Base-by-base conservation (phyloP, 2,329 filamentous ascomycete genomes). In the Dendrostoma leiphaemia region DNA sequence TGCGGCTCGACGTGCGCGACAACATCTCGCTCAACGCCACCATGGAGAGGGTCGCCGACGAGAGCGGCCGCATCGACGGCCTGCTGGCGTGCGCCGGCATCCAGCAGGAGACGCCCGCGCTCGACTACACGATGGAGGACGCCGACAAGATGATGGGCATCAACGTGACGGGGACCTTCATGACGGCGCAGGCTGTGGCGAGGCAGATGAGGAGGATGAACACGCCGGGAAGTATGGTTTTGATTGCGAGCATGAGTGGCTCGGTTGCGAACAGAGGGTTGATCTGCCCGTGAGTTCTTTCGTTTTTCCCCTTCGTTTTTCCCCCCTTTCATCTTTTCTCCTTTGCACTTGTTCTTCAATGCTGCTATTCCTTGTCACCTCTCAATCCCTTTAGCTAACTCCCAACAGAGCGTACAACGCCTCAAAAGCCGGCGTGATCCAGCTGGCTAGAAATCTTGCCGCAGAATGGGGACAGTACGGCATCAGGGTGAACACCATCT, bases 121-220 rank as follows among this genome's bases (percentile, higher is more conserved):
- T 96, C 51, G 90, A 96, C 46, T 95, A 96, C 66, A 81, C 83
- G 23, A 83, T 88, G 21, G 79, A 86, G 65, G 88, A 90, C 67
- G 84, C 84, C 67, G 84, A 91, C 67, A 82, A 85, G 70, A 90
- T 96, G 77, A 80, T 96, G 70, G 82, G 88, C 64, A 86, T 93
- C 65, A 95, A 97, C 71, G 79, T 96, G 62, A 94, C 85, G n/a
- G 92, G 91, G 12, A 85, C 81, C 26, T 90, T 91, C 73, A 84
- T 92, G 81, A 95, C 90, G 59, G 90, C 91, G 24, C 90, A 93
- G 75, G 90, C 90, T 19, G 89, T 90, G n/a, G 92, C 91, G 31
- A 81, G 86, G 52, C 88, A 94, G 68, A 85, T 89, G 80, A 74
- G 84, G 21, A 77, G 78, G 48, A 74, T 82, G 26, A 77, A 81